Conservation (phyloP, 2,329 filamentous ascomycete species). For the Cercospora sp. region DNA sequence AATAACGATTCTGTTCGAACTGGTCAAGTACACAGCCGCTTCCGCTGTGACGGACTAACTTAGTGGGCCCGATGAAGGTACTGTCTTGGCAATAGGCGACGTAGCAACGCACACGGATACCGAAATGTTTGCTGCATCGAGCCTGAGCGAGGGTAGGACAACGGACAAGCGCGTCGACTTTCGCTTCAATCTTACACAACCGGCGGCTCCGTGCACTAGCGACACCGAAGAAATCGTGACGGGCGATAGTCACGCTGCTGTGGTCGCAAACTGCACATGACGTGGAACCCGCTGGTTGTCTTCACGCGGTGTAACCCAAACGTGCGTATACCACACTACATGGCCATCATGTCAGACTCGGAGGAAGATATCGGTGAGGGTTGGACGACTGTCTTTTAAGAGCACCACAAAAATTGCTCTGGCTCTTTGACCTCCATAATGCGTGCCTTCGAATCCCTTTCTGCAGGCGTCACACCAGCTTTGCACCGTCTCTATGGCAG, state of each 20-base stretch:
- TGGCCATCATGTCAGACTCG: background rate
- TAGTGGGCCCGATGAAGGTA: background rate
- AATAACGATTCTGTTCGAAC: background rate
- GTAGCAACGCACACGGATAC: background rate
- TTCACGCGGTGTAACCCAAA: background rate
- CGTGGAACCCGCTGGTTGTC: background rate
- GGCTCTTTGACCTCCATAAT: background rate
- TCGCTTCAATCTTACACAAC: background rate
- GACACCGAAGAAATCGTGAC: background rate
- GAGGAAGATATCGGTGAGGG: background rate
- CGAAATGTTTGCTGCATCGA: background rate
- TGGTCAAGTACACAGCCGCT: background rate
- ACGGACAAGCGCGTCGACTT: background rate
- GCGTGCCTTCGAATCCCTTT: background rate
- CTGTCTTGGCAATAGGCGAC: background rate
- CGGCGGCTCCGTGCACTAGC: background rate
- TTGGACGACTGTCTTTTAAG: background rate
- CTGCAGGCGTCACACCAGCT: background rate
- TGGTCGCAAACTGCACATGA: background rate
- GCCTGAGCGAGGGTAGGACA: background rate
- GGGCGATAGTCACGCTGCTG: background rate
- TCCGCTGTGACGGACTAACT: background rate
- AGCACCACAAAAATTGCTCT: background rate
- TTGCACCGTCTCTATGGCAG: constrained; percentile 1
- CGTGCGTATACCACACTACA: background rate